Percentiles rank a stretch among this genome's conserved stretches.
Evolutionary conservation across 768 basidiomycete genomes (phyloP).

Genomic region (Russula sp.): DNA sequence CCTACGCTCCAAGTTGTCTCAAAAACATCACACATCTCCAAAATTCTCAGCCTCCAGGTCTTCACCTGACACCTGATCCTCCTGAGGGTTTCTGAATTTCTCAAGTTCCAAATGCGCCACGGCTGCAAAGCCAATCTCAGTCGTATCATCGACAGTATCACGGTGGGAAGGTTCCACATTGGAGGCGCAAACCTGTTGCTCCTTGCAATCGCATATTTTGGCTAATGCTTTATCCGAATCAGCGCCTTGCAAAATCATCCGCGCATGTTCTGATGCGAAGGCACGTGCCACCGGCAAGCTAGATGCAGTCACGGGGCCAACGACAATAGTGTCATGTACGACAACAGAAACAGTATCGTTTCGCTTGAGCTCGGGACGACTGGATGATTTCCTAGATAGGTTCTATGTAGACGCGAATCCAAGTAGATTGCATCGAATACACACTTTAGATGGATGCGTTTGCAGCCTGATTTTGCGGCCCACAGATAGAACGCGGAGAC

Average conservation of each 20-base stretch:
- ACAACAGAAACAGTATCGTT: conserved; percentile 49
- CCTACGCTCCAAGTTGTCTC: neutral
- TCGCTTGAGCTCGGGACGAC: conserved; percentile 36
- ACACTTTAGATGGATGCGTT: conserved; percentile 39
- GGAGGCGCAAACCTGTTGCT: conserved; percentile 17
- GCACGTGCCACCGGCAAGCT: conserved; percentile 60
- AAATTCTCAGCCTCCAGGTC: neutral
- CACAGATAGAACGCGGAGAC: conserved; percentile 65
- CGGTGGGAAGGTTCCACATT: neutral
- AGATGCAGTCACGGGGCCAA: conserved; percentile 52
- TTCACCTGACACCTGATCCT: conserved; percentile 21
- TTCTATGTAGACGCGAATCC: conserved; percentile 19
- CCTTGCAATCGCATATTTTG: conserved; percentile 37
- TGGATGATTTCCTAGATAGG: conserved; percentile 35
- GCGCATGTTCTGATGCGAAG: conserved; percentile 56
- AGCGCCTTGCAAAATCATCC: conserved; percentile 43
- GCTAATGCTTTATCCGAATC: conserved; percentile 39
- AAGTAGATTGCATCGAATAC: conserved; percentile 23
- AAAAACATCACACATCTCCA: neutral
- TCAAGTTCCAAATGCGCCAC: conserved; percentile 31
- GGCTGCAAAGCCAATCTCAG: conserved; percentile 43
- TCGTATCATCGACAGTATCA: conserved; percentile 35
- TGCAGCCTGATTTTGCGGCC: conserved; percentile 53
- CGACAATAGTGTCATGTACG: conserved; percentile 50
- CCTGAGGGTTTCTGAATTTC: conserved; percentile 8